Percentiles rank a stretch among this genome's conserved stretches.
Conservation (phyloP, 306 rosid species). For the Citrullus amarus region DNA sequence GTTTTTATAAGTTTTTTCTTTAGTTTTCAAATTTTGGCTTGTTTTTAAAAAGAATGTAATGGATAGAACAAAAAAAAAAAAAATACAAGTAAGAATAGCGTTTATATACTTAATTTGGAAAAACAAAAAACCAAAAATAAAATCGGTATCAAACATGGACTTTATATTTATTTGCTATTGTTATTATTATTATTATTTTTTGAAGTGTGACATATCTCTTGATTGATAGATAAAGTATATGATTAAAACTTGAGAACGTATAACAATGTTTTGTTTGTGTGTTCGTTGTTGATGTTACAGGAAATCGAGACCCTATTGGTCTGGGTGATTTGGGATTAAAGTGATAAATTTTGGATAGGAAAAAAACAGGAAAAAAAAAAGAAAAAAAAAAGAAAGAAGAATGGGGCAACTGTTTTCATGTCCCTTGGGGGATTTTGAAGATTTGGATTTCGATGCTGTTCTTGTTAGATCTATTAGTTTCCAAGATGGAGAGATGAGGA, state of each 20-base stretch:
- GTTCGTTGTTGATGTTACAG: background rate
- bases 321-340: background rate
- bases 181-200: too few species aligned
- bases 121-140: too few species aligned
- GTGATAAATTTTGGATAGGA: background rate
- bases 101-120: too few species aligned
- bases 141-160: too few species aligned
- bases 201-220: too few species aligned
- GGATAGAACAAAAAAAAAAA: too few species aligned
- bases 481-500: slow-evolving; percentile 16
- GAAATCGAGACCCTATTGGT: slow-evolving; percentile 14
- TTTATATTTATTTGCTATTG: too few species aligned
- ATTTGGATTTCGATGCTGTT: slow-evolving; percentile 29
- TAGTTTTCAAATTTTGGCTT: too few species aligned
- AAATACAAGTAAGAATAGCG: too few species aligned
- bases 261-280: background rate
- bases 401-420: slow-evolving; percentile 25
- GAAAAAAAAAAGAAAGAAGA: background rate
- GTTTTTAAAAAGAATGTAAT: too few species aligned
- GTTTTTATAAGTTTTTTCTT: too few species aligned
- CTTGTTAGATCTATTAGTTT: slow-evolving; percentile 19
- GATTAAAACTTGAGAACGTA: background rate
- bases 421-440: slow-evolving; percentile 20
- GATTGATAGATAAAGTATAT: background rate
- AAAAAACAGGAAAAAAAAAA: background rate